phyloP scores from a whole-genome alignment of 345 rosid species.

The Luvunga scandens region DNA sequence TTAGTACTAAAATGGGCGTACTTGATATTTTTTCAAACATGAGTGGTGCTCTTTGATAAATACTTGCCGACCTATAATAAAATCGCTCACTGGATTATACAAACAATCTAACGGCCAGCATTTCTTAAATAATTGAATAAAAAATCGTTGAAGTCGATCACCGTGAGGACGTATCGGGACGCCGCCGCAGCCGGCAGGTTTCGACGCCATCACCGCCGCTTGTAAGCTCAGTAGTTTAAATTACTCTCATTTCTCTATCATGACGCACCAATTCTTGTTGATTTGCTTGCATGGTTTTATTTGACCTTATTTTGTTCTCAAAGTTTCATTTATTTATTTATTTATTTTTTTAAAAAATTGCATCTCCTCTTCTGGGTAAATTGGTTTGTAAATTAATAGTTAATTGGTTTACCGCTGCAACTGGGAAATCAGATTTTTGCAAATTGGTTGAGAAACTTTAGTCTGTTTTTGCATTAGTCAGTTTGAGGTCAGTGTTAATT shows the following conservation, averaged over 20 bases:
- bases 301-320: background rate
- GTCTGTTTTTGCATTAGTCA: background rate
- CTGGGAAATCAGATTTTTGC: background rate
- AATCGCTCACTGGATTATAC: too few relatives aligned
- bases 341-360: background rate
- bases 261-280: too few relatives aligned
- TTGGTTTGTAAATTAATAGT: background rate
- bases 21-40: too few relatives aligned
- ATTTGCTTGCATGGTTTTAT: background rate
- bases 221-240: background rate
- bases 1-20: too few relatives aligned
- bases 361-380: background rate
- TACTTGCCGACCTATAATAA: too few relatives aligned
- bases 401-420: background rate
- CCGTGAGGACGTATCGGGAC: background rate
- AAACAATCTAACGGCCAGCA: too few relatives aligned
- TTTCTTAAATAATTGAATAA: too few relatives aligned
- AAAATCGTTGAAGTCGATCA: background rate
- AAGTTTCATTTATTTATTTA: too few relatives aligned
- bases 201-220: background rate
- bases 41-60: too few relatives aligned
- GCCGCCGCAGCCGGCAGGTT: background rate
- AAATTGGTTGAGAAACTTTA: background rate
- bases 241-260: background rate
- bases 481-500: background rate